These are phyloP conservation scores for Hymenoscyphus fraxineus DNA, from an alignment of 2,329 filamentous ascomycete genomes.

Conservation along the genomic window DNA sequence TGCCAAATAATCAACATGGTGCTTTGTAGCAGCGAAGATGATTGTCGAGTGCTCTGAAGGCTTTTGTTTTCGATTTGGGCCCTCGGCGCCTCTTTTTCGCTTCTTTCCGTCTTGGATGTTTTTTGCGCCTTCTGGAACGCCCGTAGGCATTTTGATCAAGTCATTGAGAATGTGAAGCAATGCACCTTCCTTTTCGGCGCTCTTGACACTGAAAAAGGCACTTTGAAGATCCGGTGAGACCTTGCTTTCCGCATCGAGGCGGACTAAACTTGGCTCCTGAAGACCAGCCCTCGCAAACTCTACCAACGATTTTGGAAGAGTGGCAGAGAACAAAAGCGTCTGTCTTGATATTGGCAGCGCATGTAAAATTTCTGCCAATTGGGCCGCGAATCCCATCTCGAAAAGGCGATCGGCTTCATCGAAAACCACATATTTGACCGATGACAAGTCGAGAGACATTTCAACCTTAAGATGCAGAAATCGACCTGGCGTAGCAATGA, in stretches of 20 bases:
- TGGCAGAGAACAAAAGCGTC: slow-evolving; percentile 92
- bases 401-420: slow-evolving; percentile 96
- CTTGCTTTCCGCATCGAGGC: slow-evolving; percentile 91
- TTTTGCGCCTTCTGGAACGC: slow-evolving; percentile 52
- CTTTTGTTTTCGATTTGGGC: slow-evolving; percentile 57
- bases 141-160: slow-evolving; percentile 82
- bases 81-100: slow-evolving; percentile 60
- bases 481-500: slow-evolving; percentile 94
- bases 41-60: slow-evolving; percentile 92
- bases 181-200: slow-evolving; percentile 88
- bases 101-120: slow-evolving; percentile 53
- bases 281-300: slow-evolving; percentile 93
- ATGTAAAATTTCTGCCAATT: slow-evolving; percentile 89
- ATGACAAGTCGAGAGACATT: slow-evolving; percentile 88
- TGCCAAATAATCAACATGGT: slow-evolving; percentile 92
- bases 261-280: slow-evolving; percentile 85
- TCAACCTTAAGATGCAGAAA: slow-evolving; percentile 97
- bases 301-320: slow-evolving; percentile 86
- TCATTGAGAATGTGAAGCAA: slow-evolving; percentile 85
- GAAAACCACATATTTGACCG: slow-evolving; percentile 91
- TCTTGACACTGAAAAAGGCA: slow-evolving; percentile 91
- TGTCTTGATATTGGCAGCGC: slow-evolving; percentile 80
- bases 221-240: slow-evolving; percentile 94
- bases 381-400: slow-evolving; percentile 96
- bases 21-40: slow-evolving; percentile 90